Evolutionary conservation across 371 early-diverging fungal species (phyloP).

Genomic region (Mortierella sp.): DNA sequence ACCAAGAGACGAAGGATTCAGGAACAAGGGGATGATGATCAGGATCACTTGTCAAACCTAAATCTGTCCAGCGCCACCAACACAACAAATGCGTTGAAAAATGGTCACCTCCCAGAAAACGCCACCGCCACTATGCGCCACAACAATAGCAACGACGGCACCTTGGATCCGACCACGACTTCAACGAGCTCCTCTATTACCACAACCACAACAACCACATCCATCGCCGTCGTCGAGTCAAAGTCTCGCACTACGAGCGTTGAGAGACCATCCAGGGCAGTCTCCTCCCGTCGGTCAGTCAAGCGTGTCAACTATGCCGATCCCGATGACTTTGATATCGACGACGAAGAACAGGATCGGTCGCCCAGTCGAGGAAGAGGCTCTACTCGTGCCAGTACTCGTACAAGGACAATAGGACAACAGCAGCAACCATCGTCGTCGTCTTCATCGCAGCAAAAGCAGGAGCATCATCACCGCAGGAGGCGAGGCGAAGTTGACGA

Average conservation of each 20-base stretch:
- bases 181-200: not conserved
- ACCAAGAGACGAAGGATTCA: conserved; percentile 46
- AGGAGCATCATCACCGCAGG: not conserved
- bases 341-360: conserved; percentile 21
- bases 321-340: conserved; percentile 18
- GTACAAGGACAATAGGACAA: not conserved
- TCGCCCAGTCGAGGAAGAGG: not conserved
- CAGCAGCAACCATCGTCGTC: not conserved
- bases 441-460: not conserved
- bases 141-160: not conserved
- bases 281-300: conserved; percentile 23
- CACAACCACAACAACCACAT: not conserved
- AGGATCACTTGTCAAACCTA: not conserved
- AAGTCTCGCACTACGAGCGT: not conserved
- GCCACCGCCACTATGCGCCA: not conserved
- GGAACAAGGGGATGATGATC: conserved; percentile 16
- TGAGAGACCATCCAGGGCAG: not conserved
- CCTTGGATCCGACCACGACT: not conserved
- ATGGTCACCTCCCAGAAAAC: not conserved
- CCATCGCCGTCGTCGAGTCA: not conserved
- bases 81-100: not conserved
- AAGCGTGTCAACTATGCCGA: conserved; percentile 58
- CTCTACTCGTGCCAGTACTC: not conserved
- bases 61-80: not conserved
- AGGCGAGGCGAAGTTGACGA: conserved; percentile 22